A percentile compares a stretch with the other conserved stretches of the same genome.
Evolutionary conservation across 306 rosid genomes (phyloP).

Genomic region (Cyclanthera cordifolia): DNA sequence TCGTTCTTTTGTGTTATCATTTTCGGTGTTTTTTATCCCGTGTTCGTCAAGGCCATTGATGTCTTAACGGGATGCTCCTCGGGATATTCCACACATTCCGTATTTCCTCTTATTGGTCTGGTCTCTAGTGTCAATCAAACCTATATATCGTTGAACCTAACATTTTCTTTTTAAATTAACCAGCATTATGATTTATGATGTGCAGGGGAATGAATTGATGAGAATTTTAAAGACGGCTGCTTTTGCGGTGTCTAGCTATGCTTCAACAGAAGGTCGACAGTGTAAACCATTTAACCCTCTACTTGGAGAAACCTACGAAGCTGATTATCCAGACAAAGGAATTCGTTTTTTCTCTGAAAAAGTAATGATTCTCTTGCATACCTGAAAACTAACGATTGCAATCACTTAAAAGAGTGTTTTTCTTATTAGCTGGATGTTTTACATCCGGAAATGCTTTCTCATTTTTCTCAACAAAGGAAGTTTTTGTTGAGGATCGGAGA

Average conservation of each 20-base stretch:
- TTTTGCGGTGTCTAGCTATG: constrained; percentile 91
- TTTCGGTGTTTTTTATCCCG: too few relatives aligned
- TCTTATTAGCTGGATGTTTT: too few relatives aligned
- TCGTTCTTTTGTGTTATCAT: too few relatives aligned
- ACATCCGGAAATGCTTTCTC: too few relatives aligned
- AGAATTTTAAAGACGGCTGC: constrained; percentile 82
- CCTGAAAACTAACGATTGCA: too few relatives aligned
- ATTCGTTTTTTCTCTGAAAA: constrained; percentile 93
- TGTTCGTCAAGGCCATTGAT: too few relatives aligned
- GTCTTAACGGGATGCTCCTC: too few relatives aligned
- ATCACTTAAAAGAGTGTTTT: too few relatives aligned
- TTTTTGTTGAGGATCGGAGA: too few relatives aligned
- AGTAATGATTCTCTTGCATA: too few relatives aligned
- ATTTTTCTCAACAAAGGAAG: too few relatives aligned
- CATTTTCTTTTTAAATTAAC: constrained; percentile 14
- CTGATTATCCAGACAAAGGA: constrained; percentile 86
- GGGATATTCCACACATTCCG: background rate
- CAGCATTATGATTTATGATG: constrained; percentile 15
- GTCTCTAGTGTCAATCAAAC: background rate
- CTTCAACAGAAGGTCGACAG: constrained; percentile 86
- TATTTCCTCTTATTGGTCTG: background rate
- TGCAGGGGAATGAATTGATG: constrained; percentile 78
- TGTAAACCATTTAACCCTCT: constrained; percentile 97
- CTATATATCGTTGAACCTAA: background rate
- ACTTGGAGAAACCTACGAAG: constrained; percentile 96